Conservation (phyloP, 208 protist genomes). For the Entamoeba moshkovskii region DNA sequence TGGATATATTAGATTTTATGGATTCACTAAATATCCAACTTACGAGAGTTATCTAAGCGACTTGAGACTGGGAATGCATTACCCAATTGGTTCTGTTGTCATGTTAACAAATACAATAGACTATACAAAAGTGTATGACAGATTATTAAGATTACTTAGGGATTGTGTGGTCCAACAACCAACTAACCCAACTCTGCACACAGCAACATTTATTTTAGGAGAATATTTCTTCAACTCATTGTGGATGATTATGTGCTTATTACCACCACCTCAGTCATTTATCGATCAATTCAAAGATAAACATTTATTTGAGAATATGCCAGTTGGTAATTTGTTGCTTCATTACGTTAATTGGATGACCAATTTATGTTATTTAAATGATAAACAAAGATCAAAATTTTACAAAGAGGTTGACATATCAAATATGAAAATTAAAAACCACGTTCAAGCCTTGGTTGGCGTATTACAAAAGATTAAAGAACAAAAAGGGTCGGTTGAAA, state of each 20-base stretch:
- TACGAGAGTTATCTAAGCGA: not conserved
- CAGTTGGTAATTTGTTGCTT: not conserved
- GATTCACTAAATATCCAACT: not conserved
- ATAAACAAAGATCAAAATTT: not conserved
- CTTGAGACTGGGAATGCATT: not conserved
- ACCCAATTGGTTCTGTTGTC: not conserved
- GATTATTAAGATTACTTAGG: not conserved
- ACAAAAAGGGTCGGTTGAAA: not conserved
- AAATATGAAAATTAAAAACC: not conserved
- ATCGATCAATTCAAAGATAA: not conserved
- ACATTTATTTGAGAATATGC: not conserved
- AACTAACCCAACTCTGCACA: not conserved
- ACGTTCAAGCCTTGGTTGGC: not conserved
- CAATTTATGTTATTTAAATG: not conserved
- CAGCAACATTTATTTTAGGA: not conserved
- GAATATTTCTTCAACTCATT: not conserved
- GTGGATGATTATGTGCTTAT: not conserved
- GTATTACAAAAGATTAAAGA: not conserved
- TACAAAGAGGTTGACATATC: not conserved
- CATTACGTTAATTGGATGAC: not conserved
- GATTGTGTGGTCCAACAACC: not conserved
- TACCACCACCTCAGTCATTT: not conserved
- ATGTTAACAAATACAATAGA: not conserved
- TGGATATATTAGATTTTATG: constrained; percentile 1
- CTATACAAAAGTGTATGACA: not conserved